Evolutionary conservation across 495 filamentous ascomycete species (phyloP), one percentile per base, ranked within the genome.

Genomic region (Penicillium ucsense): DNA sequence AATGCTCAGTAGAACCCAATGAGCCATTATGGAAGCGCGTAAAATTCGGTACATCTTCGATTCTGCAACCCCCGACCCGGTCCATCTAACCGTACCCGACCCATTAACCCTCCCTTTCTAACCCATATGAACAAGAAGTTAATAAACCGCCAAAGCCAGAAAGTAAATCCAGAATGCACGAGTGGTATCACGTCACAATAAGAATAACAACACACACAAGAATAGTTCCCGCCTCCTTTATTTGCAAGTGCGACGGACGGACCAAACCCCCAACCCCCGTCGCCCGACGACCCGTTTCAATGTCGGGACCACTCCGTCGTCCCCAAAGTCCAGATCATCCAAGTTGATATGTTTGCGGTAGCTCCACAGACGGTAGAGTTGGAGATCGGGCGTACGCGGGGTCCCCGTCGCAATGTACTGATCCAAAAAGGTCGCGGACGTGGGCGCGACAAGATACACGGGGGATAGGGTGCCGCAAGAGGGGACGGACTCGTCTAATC

Each of bases 281-380:
- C 86, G 77, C 29, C 88, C 88, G 38, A 95, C 61, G 7, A 95
- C 86, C 48, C 89, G 68, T 38, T 63, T 63, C 43, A 97, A 53
- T 5, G 94, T 95, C 43, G 72, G 59, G 67, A 81, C 71, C 37
- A 98, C 62, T 6, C 92, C 94, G 46, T 97, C 94, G 35, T 83
- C 78, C 0, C 64, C 88, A 60, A 94, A 86, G 66, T 97, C 90
- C 52, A 98, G 59, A 71, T 97, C 92, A 68, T 98, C 92, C 40
- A 97, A 71, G 53, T 89, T 95, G 28, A 97, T 58, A 65, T 98
- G 92, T 40, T 75, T 73, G 33, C 60, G 70, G 48, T 88, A 79
- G 20, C 72, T 73, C 88, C 88, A 94, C 3, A 90, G 61, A 78
- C 78, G 55, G 75, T 73, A 53, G 81, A 83, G 57, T 30, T 63